Evolutionary conservation across 805 yeast species (phyloP).

Genomic region (Saccharomycopsis fibuligera): DNA sequence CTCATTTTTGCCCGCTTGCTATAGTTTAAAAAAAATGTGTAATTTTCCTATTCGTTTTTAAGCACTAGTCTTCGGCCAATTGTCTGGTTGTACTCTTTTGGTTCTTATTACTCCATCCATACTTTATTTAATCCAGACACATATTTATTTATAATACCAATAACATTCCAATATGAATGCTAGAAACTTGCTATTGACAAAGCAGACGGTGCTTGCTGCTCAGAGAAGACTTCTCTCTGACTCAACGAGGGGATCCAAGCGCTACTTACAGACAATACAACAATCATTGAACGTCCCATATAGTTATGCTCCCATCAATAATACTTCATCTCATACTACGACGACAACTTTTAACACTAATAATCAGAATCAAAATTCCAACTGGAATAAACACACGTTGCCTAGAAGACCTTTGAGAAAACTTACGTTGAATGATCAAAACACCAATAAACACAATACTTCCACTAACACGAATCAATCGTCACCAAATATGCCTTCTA

Average conservation of each 20-base stretch:
- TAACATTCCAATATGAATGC: neutral
- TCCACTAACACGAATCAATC: neutral
- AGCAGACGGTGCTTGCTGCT: neutral
- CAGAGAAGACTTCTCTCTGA: slow-evolving; percentile 14
- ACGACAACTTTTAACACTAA: neutral
- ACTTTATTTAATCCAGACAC: neutral
- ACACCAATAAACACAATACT: neutral
- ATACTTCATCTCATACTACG: neutral
- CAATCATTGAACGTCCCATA: slow-evolving; percentile 1
- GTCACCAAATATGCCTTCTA: too few species aligned
- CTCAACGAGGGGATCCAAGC: slow-evolving; percentile 13
- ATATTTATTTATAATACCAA: neutral
- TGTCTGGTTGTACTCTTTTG: too few species aligned
- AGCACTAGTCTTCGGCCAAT: neutral
- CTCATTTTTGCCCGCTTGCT: neutral
- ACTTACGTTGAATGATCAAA: neutral
- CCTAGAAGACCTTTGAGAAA: slow-evolving; percentile 5
- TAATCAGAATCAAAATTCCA: neutral
- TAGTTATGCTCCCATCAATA: slow-evolving; percentile 7
- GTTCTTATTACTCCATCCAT: too few species aligned
- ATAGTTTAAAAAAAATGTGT: neutral
- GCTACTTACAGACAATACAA: slow-evolving; percentile 19
- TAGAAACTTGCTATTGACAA: too few species aligned
- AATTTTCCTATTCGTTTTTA: too few species aligned
- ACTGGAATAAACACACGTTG: slow-evolving; percentile 17